phyloP scores from a whole-genome alignment of 345 rosid species.

The Physaria fendleri region DNA sequence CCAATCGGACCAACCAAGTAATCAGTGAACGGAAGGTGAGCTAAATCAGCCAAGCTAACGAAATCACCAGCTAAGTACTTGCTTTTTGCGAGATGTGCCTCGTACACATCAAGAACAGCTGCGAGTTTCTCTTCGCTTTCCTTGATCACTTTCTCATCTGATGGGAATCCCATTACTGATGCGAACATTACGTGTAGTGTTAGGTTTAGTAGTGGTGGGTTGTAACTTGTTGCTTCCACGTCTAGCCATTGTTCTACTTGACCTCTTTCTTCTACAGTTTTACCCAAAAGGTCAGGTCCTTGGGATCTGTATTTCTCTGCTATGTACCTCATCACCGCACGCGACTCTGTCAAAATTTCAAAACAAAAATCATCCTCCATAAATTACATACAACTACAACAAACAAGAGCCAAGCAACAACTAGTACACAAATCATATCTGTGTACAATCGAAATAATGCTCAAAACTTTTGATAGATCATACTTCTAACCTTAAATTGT shows the following conservation, averaged over 20 bases:
- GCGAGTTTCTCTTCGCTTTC: conserved; percentile 60
- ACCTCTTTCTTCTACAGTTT: conserved; percentile 35
- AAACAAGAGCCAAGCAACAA: background rate
- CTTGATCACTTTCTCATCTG: conserved; percentile 40
- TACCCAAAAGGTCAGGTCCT: conserved; percentile 35
- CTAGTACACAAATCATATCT: background rate
- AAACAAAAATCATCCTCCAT: background rate
- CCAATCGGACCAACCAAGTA: conserved; percentile 49
- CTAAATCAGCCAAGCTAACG: conserved; percentile 63
- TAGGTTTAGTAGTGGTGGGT: conserved; percentile 41
- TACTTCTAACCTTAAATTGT: too few relatives aligned
- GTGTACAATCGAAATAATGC: background rate
- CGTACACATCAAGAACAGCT: conserved; percentile 49
- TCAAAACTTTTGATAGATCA: too few relatives aligned
- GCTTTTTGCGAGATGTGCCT: conserved; percentile 51
- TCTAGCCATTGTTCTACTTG: conserved; percentile 68
- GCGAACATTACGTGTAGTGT: conserved; percentile 41
- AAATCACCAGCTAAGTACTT: conserved; percentile 65
- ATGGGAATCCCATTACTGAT: conserved; percentile 34
- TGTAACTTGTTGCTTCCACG: conserved; percentile 47
- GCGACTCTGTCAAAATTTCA: conserved; percentile 39
- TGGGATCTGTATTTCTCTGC: conserved; percentile 55
- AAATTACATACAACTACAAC: background rate
- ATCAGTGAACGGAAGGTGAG: conserved; percentile 54
- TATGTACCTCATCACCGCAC: conserved; percentile 63